These are phyloP conservation scores for Scutellaria baicalensis DNA, from an alignment of 257 asterid genomes.

Conservation along the genomic window DNA sequence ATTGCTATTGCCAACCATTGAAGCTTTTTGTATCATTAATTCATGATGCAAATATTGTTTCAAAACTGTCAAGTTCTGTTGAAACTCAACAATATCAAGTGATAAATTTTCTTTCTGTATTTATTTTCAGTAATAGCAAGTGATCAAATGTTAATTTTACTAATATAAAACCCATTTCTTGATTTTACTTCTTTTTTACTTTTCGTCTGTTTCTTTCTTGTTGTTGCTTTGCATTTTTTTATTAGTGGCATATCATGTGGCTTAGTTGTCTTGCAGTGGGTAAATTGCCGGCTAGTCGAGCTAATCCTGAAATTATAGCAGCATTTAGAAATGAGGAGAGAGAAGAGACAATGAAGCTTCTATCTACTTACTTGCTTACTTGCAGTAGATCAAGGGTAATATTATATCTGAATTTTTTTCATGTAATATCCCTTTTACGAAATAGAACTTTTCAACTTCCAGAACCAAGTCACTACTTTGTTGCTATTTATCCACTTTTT, in stretches of 20 bases:
- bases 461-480: not conserved
- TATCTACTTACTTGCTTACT: constrained; percentile 35
- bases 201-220: not conserved
- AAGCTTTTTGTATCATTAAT: no score
- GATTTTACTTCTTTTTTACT: not conserved
- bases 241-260: not conserved
- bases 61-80: no score
- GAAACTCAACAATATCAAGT: no score
- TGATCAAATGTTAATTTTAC: not conserved
- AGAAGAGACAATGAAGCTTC: constrained; percentile 41
- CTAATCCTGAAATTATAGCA: constrained; percentile 50
- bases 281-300: constrained; percentile 69
- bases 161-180: not conserved
- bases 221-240: not conserved
- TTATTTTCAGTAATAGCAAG: not conserved
- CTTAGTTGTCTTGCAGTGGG: constrained; percentile 58
- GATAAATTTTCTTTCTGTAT: not conserved
- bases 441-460: not conserved
- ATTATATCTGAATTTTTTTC: not conserved
- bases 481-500: not conserved
- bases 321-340: constrained; percentile 62
- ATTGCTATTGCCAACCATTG: no score
- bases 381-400: constrained; percentile 65
- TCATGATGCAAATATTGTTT: no score
- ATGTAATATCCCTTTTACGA: not conserved